Evolutionary conservation across 1,284 basidiomycete genomes (phyloP).

Genomic region (Pseudozyma sp.): DNA sequence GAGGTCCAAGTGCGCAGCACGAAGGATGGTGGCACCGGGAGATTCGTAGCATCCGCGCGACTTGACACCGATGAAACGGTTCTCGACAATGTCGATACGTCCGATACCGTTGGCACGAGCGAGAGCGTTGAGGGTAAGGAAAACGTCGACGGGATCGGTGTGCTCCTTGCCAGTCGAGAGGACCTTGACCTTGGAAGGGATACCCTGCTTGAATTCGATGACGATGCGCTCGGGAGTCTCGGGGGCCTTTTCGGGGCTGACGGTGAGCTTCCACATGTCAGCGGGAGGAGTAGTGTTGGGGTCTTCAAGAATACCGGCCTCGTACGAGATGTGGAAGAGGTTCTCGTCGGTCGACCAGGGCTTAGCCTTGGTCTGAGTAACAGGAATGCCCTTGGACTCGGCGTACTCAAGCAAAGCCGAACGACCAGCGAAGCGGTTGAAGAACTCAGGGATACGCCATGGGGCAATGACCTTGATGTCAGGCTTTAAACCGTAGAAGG

Average conservation of each 20-base stretch:
- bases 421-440: constrained; percentile 95
- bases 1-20: constrained; percentile 93
- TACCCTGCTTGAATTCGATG: constrained; percentile 78
- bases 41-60: constrained; percentile 98
- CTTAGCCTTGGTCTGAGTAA: constrained; percentile 94
- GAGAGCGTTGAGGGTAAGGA: constrained; percentile 89
- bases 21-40: constrained; percentile 94
- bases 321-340: constrained; percentile 99
- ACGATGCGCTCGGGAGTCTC: constrained; percentile 80
- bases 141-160: constrained; percentile 95
- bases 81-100: constrained; percentile 98
- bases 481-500: constrained; percentile 98
- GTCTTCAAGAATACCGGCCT: constrained; percentile 98
- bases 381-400: constrained; percentile 87
- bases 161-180: constrained; percentile 58
- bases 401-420: constrained; percentile 92
- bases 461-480: constrained; percentile 99
- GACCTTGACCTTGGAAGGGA: constrained; percentile 72
- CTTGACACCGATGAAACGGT: constrained; percentile 99
- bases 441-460: constrained; percentile 97
- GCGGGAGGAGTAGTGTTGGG: constrained; percentile 91
- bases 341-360: constrained; percentile 98
- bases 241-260: constrained; percentile 85
- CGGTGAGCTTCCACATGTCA: constrained; percentile 99
- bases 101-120: constrained; percentile 95